A percentile compares a stretch with the other conserved stretches of the same genome.
These are phyloP conservation scores for Rhododendron henanense DNA, from an alignment of 148 eudicot genomes.

Conservation along the genomic window DNA sequence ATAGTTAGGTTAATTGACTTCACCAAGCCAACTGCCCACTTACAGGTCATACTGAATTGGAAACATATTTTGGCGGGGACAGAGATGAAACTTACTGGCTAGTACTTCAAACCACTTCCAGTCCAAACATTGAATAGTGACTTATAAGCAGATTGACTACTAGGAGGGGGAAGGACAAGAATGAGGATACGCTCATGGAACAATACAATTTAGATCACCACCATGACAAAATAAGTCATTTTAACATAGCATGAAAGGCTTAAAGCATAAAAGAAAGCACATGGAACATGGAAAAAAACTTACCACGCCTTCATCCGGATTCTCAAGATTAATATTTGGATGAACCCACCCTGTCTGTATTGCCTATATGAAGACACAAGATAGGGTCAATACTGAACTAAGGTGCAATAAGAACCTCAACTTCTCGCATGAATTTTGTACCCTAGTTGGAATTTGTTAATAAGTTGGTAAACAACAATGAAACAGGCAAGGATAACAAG, in stretches of 20 bases:
- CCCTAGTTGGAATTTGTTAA: background rate
- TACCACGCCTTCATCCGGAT: conserved; percentile 92
- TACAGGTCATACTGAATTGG: background rate
- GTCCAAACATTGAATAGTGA: background rate
- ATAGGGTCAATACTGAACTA: conserved; percentile 7
- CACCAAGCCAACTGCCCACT: background rate
- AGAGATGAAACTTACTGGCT: background rate
- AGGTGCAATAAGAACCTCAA: background rate
- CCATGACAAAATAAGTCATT: background rate
- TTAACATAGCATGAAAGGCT: background rate
- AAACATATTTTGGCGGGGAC: background rate
- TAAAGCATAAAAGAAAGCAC: conserved; percentile 12
- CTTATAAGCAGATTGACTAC: too few species aligned
- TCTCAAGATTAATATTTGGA: conserved; percentile 93
- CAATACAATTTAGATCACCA: background rate
- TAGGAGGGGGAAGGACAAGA: background rate
- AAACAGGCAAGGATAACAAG: background rate
- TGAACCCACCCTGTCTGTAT: conserved; percentile 94
- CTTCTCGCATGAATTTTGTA: background rate
- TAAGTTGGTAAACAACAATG: background rate
- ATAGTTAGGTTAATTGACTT: background rate
- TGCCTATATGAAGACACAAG: conserved; percentile 40
- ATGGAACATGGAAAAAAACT: conserved; percentile 19
- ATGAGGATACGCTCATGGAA: background rate
- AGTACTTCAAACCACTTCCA: background rate